A percentile compares a stretch with the other conserved stretches of the same genome.
Evolutionary conservation across 1,284 basidiomycete species (phyloP).

Genomic region (Cutaneotrichosporon sp.): DNA sequence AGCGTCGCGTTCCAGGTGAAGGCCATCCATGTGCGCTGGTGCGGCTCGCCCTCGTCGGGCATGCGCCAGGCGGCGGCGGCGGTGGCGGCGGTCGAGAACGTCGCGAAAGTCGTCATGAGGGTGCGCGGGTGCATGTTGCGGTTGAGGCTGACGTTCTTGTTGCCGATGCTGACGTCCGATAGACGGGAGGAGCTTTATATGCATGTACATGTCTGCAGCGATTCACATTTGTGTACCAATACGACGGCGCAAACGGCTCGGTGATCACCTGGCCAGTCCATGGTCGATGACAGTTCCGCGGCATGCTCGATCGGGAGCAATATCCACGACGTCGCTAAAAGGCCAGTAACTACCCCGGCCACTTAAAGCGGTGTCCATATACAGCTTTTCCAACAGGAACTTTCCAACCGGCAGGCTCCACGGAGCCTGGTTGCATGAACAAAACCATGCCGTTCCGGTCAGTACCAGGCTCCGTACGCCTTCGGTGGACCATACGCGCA

Average conservation of each 20-base stretch:
- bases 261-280: too few relatives aligned
- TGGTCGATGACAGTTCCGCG: background rate
- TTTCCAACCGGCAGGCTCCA: background rate
- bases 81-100: background rate
- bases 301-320: background rate
- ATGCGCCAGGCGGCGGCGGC: conserved; percentile 1
- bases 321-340: too few relatives aligned
- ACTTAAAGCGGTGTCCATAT: background rate
- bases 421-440: background rate
- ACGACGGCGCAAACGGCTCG: background rate
- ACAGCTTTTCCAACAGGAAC: too few relatives aligned
- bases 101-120: background rate
- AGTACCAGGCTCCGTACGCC: background rate
- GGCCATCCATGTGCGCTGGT: conserved; percentile 13
- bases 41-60: conserved; percentile 15
- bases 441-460: background rate
- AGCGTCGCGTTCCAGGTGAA: background rate
- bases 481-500: background rate
- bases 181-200: background rate
- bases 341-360: background rate
- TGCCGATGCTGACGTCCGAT: background rate
- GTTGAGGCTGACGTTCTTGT: background rate
- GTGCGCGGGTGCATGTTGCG: background rate
- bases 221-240: too few relatives aligned
- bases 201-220: background rate